Evolutionary conservation across 1,139 yeast species (phyloP).

Genomic region (Casaregolazyma lundiana): DNA sequence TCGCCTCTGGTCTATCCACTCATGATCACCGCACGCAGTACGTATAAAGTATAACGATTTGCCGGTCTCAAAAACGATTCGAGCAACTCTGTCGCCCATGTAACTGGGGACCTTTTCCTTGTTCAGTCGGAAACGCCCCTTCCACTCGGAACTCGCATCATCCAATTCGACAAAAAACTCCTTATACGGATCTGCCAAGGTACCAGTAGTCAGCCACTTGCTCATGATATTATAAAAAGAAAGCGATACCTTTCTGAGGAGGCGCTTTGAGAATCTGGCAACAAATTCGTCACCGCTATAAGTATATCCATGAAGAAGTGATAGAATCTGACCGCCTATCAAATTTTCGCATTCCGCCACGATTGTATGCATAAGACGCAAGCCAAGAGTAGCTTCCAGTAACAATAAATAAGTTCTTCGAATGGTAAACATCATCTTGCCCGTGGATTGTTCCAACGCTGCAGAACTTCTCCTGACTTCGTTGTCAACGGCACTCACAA

Average conservation of each 20-base stretch:
- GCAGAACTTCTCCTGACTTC: conserved; percentile 20
- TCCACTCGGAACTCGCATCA: conserved; percentile 28
- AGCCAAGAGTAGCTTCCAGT: conserved; percentile 46
- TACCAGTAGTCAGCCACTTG: conserved; percentile 71
- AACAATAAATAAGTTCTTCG: conserved; percentile 44
- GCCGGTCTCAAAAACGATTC: conserved; percentile 69
- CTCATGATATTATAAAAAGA: conserved; percentile 63
- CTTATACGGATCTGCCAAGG: conserved; percentile 47
- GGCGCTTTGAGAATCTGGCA: conserved; percentile 38
- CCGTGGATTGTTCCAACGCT: conserved; percentile 15
- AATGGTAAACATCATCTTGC: conserved; percentile 25
- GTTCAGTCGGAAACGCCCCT: conserved; percentile 26
- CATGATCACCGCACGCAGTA: conserved; percentile 56
- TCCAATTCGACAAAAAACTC: conserved; percentile 59
- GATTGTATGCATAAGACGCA: conserved; percentile 51
- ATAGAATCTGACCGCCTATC: conserved; percentile 55
- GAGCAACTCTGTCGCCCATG: conserved; percentile 45
- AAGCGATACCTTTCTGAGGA: conserved; percentile 47
- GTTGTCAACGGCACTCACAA: conserved; percentile 50
- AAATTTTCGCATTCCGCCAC: conserved; percentile 36
- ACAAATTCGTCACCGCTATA: conserved; percentile 62
- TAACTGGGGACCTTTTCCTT: conserved; percentile 53
- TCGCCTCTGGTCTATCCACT: conserved; percentile 47
- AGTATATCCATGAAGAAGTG: conserved; percentile 48
- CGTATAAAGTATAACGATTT: conserved; percentile 67